phyloP scores from a whole-genome alignment of 352 stramenopile genomes.

The Globisporangium apiculatum region DNA sequence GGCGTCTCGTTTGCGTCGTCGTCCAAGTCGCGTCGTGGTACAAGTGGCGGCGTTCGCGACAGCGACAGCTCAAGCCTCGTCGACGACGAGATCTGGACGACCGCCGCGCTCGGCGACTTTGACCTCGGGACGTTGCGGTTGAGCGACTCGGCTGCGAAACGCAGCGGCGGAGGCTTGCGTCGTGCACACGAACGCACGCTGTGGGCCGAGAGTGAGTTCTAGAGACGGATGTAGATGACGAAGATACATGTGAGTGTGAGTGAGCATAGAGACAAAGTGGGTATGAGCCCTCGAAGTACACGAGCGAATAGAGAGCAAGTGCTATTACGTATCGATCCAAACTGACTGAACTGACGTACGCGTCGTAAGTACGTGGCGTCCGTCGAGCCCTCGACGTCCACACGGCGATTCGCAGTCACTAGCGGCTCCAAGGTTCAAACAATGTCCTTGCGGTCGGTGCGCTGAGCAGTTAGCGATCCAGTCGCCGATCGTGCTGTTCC shows the following conservation, averaged over 20 bases:
- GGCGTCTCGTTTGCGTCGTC: not conserved
- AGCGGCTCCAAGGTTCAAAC: too few species aligned
- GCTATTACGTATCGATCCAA: too few species aligned
- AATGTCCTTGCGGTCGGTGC: too few species aligned
- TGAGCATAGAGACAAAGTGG: too few species aligned
- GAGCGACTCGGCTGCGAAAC: conserved; percentile 3
- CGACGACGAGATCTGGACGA: conserved; percentile 14
- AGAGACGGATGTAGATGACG: not conserved
- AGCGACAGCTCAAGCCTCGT: conserved; percentile 11
- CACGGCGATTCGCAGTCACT: too few species aligned
- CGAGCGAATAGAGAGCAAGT: not conserved
- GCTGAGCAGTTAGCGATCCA: too few species aligned
- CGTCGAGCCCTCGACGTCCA: too few species aligned
- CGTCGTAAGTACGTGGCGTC: too few species aligned
- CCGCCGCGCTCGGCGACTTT: conserved; percentile 7
- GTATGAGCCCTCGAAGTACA: not conserved
- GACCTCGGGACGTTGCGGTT: conserved; percentile 9
- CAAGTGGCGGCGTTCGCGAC: not conserved
- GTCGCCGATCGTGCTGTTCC: too few species aligned
- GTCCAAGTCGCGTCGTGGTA: conserved; percentile 2
- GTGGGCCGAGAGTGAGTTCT: conserved; percentile 13
- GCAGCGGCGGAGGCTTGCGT: not conserved
- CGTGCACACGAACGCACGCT: conserved; percentile 2
- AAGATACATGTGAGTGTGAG: not conserved
- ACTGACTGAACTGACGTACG: too few species aligned